Percentiles rank a stretch among this genome's conserved stretches.
These are phyloP conservation scores for Globisporangium orthogonon DNA, from an alignment of 352 stramenopile genomes.

Conservation along the genomic window DNA sequence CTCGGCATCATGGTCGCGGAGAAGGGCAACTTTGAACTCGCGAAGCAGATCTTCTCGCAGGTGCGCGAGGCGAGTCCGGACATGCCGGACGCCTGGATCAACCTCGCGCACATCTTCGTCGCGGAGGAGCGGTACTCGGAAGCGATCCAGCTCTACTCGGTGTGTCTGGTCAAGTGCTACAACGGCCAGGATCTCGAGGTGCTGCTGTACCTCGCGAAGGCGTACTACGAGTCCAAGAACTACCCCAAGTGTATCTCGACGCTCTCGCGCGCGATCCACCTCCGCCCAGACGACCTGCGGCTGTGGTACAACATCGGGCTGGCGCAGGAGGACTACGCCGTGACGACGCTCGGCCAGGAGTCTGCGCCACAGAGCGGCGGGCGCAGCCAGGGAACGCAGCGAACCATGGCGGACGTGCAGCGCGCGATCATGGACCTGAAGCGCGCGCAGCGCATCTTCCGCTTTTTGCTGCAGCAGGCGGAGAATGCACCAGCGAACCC, in stretches of 20 bases:
- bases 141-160: constrained; percentile 94
- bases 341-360: constrained; percentile 75
- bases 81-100: constrained; percentile 95
- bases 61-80: constrained; percentile 94
- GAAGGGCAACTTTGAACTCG: constrained; percentile 95
- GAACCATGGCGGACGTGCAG: constrained; percentile 86
- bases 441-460: constrained; percentile 78
- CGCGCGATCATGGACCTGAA: constrained; percentile 83
- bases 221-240: constrained; percentile 88
- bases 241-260: constrained; percentile 85
- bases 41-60: constrained; percentile 95
- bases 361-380: constrained; percentile 23
- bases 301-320: constrained; percentile 86
- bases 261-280: constrained; percentile 70
- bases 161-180: constrained; percentile 88
- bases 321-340: constrained; percentile 83
- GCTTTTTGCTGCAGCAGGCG: constrained; percentile 67
- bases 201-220: constrained; percentile 81
- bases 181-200: constrained; percentile 80
- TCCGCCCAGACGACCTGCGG: constrained; percentile 71
- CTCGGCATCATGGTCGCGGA: constrained; percentile 97
- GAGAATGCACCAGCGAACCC: constrained; percentile 32
- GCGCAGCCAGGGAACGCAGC: constrained; percentile 41
- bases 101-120: constrained; percentile 96
- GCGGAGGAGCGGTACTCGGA: constrained; percentile 95